phyloP scores from a whole-genome alignment of 2,329 filamentous ascomycete genomes.

The Teratosphaeria viscida region DNA sequence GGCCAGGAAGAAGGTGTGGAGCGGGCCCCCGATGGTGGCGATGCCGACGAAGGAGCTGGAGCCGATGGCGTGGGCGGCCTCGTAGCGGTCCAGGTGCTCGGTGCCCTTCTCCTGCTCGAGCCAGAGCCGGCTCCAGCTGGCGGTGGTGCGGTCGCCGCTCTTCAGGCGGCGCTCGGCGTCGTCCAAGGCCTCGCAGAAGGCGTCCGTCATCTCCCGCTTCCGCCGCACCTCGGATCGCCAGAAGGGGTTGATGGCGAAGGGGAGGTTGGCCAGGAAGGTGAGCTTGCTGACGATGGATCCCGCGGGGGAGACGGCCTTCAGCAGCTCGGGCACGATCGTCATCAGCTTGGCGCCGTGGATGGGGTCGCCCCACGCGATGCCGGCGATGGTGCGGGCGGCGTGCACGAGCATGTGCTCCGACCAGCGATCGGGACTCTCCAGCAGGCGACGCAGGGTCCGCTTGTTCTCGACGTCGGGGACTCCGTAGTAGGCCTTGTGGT shows the following conservation, averaged over 20 bases:
- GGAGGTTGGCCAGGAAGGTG: slow-evolving; percentile 23
- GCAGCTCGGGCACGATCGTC: slow-evolving; percentile 23
- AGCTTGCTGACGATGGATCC: slow-evolving; percentile 25
- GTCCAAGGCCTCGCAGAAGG: slow-evolving; percentile 23
- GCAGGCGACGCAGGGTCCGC: slow-evolving; percentile 21
- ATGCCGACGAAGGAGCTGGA: slow-evolving; percentile 26
- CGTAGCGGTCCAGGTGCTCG: slow-evolving; percentile 20
- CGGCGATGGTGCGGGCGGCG: slow-evolving; percentile 24
- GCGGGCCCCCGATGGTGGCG: slow-evolving; percentile 24
- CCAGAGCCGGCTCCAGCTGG: slow-evolving; percentile 25
- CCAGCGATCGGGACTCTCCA: slow-evolving; percentile 23
- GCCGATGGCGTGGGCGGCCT: slow-evolving; percentile 26
- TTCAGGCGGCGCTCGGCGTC: slow-evolving; percentile 20
- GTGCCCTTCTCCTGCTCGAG: slow-evolving; percentile 22
- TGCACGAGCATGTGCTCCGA: slow-evolving; percentile 25
- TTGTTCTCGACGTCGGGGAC: slow-evolving; percentile 25
- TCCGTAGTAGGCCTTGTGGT: slow-evolving; percentile 19
- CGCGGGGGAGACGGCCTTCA: slow-evolving; percentile 25
- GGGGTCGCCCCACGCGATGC: slow-evolving; percentile 24
- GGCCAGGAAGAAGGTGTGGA: slow-evolving; percentile 25
- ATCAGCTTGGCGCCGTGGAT: slow-evolving; percentile 25
- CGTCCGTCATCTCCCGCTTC: slow-evolving; percentile 22
- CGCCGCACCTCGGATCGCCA: slow-evolving; percentile 20
- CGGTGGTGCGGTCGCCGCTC: slow-evolving; percentile 12
- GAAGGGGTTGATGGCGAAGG: slow-evolving; percentile 21